Percentiles rank a stretch among this genome's conserved stretches.
Evolutionary conservation across 257 asterid species (phyloP).

Genomic region (Penstemon davidsonii): DNA sequence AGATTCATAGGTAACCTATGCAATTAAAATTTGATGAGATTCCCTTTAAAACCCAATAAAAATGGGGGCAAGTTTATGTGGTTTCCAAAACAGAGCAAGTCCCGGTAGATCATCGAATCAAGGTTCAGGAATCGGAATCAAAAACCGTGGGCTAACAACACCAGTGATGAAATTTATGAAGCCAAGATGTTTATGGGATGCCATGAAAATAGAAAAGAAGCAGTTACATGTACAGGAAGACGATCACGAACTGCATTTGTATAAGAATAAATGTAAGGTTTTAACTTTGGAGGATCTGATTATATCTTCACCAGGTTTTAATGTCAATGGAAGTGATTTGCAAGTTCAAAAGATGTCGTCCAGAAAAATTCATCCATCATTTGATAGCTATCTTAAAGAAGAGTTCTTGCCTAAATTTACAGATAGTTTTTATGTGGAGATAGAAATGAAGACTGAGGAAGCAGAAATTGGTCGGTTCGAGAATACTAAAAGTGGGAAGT

Average conservation of each 20-base stretch:
- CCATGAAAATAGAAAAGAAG: conserved; percentile 26
- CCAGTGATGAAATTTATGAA: conserved; percentile 29
- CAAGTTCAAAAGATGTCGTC: conserved; percentile 20
- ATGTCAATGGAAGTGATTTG: not conserved
- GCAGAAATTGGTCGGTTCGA: conserved; percentile 7
- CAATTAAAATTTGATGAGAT: no score
- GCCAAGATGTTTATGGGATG: conserved; percentile 34
- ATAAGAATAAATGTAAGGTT: conserved; percentile 10
- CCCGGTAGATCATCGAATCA: conserved; percentile 7
- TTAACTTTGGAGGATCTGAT: conserved; percentile 43
- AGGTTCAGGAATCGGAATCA: not conserved
- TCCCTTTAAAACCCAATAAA: not conserved
- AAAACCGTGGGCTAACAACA: conserved; percentile 21
- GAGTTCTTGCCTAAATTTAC: no score
- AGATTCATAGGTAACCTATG: not conserved
- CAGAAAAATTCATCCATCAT: conserved; percentile 40
- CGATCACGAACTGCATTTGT: no score
- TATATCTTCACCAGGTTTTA: conserved; percentile 35
- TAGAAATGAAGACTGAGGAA: not conserved
- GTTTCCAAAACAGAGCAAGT: conserved; percentile 16
- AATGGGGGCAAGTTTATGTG: conserved; percentile 43
- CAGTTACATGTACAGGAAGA: conserved; percentile 23
- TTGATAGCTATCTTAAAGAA: not conserved
- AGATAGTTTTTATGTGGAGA: no score
- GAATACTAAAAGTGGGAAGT: conserved; percentile 25